Conservation (phyloP, 257 asterid species). For the Cynanchum wilfordii region DNA sequence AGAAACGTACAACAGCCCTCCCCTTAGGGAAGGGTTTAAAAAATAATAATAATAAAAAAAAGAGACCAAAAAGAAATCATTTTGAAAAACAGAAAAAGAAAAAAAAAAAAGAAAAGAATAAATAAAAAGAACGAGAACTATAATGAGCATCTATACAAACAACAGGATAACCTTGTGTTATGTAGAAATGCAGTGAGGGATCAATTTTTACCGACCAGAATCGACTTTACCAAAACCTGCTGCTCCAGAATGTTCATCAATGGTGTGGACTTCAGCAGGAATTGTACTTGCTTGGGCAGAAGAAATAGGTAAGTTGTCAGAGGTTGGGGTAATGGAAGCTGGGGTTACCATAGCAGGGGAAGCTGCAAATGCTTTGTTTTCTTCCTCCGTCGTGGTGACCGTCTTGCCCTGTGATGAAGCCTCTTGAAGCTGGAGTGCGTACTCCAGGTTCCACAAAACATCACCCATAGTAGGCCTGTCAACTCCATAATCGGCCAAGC, state of each 20-base stretch:
- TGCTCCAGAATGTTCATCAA: conserved; percentile 75
- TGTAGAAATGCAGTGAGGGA: neutral
- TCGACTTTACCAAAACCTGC: conserved; percentile 75
- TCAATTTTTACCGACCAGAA: conserved; percentile 47
- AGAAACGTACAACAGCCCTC: neutral
- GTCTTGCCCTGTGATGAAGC: conserved; percentile 35
- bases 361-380: conserved; percentile 16
- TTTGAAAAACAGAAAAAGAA: too few species aligned
- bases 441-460: conserved; percentile 82
- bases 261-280: conserved; percentile 33
- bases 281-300: conserved; percentile 22
- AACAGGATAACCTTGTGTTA: neutral
- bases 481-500: conserved; percentile 79
- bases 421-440: conserved; percentile 83
- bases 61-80: neutral
- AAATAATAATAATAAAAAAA: neutral
- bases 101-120: too few species aligned
- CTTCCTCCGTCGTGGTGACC: conserved; percentile 27
- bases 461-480: conserved; percentile 97
- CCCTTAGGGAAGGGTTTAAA: neutral
- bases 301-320: conserved; percentile 24
- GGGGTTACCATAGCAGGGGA: conserved; percentile 16
- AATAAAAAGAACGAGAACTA: neutral
- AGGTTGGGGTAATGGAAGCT: conserved; percentile 13
- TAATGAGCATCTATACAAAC: neutral